phyloP scores from a whole-genome alignment of 2,329 filamentous ascomycete species.

The Aureobasidium sp. region DNA sequence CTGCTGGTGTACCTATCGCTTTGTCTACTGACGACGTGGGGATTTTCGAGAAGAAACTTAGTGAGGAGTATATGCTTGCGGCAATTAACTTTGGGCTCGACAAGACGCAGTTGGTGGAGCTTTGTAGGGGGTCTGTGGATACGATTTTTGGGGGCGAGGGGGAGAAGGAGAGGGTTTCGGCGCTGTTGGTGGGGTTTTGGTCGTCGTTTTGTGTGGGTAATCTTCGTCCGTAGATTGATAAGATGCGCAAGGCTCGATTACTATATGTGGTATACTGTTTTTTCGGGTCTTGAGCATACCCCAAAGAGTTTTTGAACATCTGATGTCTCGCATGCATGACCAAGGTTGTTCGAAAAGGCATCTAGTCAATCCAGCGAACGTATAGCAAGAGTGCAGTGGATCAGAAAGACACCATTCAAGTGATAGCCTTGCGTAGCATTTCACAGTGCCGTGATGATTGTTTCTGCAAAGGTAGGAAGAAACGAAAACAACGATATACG shows the following conservation, averaged over 20 bases:
- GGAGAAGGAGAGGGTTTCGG: constrained; percentile 51
- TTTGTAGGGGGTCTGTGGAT: constrained; percentile 57
- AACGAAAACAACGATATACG: no score
- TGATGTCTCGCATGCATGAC: no score
- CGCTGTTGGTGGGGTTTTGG: constrained; percentile 19
- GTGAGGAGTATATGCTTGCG: constrained; percentile 69
- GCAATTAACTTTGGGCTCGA: constrained; percentile 61
- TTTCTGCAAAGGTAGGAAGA: no score
- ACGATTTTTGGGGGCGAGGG: constrained; percentile 59
- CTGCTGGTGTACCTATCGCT: constrained; percentile 52
- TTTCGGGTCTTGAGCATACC: background rate
- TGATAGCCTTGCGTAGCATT: no score
- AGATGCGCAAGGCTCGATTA: no score
- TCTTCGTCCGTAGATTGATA: background rate
- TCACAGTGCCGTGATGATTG: no score
- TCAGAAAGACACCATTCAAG: no score
- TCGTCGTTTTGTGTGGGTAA: background rate
- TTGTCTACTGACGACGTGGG: constrained; percentile 80
- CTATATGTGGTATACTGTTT: background rate
- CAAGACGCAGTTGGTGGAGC: constrained; percentile 40
- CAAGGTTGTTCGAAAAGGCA: no score
- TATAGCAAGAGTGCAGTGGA: no score
- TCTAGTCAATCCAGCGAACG: no score
- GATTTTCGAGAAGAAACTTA: constrained; percentile 68
- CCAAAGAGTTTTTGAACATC: no score